Evolutionary conservation across 805 yeast species (phyloP).

Genomic region (Groenewaldozyma tartarivorans): DNA sequence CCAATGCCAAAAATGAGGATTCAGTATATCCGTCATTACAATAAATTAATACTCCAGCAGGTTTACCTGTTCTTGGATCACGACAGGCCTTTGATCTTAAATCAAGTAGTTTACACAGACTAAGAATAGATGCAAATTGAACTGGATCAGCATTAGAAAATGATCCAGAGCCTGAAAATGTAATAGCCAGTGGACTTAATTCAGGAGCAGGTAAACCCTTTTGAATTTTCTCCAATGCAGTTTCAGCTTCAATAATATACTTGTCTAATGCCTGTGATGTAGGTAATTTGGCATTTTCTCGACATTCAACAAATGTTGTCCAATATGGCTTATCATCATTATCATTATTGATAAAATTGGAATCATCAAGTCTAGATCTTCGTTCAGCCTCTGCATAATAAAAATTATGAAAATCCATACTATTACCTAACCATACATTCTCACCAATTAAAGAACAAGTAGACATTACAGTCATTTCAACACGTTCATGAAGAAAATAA

Average conservation of each 20-base stretch:
- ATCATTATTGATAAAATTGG: neutral
- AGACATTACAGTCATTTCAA: slow-evolving; percentile 80
- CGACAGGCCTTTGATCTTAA: slow-evolving; percentile 24
- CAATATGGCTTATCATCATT: no score
- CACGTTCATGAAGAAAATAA: slow-evolving; percentile 59
- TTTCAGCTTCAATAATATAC: slow-evolving; percentile 16
- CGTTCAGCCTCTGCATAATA: slow-evolving; percentile 7
- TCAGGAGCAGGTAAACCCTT: slow-evolving; percentile 1
- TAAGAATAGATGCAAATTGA: slow-evolving; percentile 54
- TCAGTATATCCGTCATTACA: slow-evolving; percentile 93
- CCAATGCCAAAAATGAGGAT: slow-evolving; percentile 63
- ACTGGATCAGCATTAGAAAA: slow-evolving; percentile 59
- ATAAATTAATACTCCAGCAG: slow-evolving; percentile 42
- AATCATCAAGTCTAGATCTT: neutral
- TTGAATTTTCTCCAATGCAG: slow-evolving; percentile 4
- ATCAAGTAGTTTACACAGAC: slow-evolving; percentile 59
- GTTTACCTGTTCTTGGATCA: slow-evolving; percentile 14
- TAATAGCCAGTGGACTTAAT: slow-evolving; percentile 15
- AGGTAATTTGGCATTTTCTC: slow-evolving; percentile 21
- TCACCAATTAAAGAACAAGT: slow-evolving; percentile 52
- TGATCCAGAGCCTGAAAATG: slow-evolving; percentile 80
- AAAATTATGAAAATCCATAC: slow-evolving; percentile 44
- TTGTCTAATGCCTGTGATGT: slow-evolving; percentile 14
- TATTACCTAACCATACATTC: slow-evolving; percentile 75
- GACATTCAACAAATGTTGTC: slow-evolving; percentile 29